phyloP scores from a whole-genome alignment of 2,329 filamentous ascomycete species.

The Colletotrichum tamarilloi region DNA sequence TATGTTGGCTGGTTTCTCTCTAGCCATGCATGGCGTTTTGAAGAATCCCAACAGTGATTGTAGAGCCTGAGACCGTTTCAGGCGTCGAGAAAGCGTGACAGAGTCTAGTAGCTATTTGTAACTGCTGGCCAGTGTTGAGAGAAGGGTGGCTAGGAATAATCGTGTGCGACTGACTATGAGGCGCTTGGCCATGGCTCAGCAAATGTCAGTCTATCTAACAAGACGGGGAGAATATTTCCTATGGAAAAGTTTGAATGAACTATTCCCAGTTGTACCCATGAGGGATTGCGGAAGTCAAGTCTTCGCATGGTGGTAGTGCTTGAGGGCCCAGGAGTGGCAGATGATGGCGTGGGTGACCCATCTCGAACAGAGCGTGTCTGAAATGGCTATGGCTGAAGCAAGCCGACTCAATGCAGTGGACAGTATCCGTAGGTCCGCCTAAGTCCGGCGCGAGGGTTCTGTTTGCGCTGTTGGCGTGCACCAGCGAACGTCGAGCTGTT shows the following conservation, averaged over 20 bases:
- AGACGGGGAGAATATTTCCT: background rate
- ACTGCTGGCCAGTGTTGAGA: background rate
- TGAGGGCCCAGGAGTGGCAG: background rate
- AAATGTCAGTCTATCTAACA: background rate
- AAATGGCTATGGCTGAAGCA: background rate
- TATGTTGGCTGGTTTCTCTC: background rate
- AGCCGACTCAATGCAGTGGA: background rate
- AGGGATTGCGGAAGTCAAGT: background rate
- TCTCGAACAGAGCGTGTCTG: constrained; percentile 14
- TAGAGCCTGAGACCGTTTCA: background rate
- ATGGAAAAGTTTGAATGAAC: background rate
- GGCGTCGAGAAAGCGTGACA: background rate
- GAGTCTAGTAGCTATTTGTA: background rate
- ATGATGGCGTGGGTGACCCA: background rate
- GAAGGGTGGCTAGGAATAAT: background rate
- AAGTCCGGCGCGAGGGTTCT: too few relatives aligned
- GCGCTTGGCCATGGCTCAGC: background rate
- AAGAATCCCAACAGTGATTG: too few relatives aligned
- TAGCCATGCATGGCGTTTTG: background rate
- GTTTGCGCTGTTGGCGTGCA: background rate
- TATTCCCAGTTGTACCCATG: background rate
- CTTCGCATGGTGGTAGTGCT: background rate
- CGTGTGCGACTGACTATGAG: background rate
- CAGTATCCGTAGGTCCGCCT: background rate
- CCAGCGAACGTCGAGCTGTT: background rate